Percentiles rank a stretch among this genome's conserved stretches.
These are phyloP conservation scores for Tulasnella calospora DNA, from an alignment of 768 basidiomycete species.

Conservation along the genomic window DNA sequence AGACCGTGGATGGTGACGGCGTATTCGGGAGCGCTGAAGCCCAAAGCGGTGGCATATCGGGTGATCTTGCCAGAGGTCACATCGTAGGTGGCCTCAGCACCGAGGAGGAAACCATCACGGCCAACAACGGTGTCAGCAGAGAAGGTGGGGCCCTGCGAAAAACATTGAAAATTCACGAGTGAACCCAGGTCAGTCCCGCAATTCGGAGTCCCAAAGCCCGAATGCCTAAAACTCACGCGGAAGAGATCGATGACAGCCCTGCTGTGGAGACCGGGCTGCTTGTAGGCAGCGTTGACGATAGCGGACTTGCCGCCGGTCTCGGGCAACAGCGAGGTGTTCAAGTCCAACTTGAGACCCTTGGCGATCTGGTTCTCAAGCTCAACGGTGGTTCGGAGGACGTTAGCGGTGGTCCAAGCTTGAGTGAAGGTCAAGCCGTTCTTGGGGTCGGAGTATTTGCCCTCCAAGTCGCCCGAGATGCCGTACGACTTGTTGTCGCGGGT, in stretches of 20 bases:
- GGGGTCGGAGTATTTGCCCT: constrained; percentile 89
- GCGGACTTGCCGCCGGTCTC: constrained; percentile 83
- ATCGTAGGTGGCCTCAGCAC: constrained; percentile 95
- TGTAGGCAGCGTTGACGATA: constrained; percentile 72
- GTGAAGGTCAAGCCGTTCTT: constrained; percentile 92
- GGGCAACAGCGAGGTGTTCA: constrained; percentile 75
- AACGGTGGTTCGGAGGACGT: constrained; percentile 83
- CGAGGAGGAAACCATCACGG: constrained; percentile 95
- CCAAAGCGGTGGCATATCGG: constrained; percentile 85
- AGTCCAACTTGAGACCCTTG: constrained; percentile 94
- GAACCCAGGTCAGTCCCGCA: constrained; percentile 13
- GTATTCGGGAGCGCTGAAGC: constrained; percentile 95
- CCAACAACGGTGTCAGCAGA: constrained; percentile 93
- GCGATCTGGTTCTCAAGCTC: constrained; percentile 98
- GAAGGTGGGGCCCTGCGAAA: constrained; percentile 85
- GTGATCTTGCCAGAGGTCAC: constrained; percentile 88
- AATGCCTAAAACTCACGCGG: constrained; percentile 59
- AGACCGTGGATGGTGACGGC: constrained; percentile 91
- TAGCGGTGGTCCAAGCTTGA: constrained; percentile 91
- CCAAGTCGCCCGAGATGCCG: constrained; percentile 81
- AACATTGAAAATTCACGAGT: constrained; percentile 9
- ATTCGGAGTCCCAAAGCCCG: background rate
- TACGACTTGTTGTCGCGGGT: constrained; percentile 66
- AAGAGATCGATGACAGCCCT: constrained; percentile 86
- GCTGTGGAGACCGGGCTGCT: constrained; percentile 92